Conservation (phyloP, 495 filamentous ascomycete genomes). For the Tricharina praecox region DNA sequence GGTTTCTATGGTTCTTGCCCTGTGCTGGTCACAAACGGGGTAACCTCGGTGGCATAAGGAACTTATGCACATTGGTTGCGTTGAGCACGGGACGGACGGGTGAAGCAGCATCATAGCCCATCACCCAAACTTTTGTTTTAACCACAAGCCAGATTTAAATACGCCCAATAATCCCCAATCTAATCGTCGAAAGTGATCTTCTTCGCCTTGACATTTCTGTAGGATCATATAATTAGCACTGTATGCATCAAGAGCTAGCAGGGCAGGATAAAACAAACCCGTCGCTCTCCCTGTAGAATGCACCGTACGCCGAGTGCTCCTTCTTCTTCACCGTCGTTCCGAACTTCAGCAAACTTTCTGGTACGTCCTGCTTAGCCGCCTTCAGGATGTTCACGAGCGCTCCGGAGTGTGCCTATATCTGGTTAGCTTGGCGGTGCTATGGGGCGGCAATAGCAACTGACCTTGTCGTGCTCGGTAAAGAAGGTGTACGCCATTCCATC, state of each 20-base stretch:
- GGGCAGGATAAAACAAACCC: constrained; percentile 7
- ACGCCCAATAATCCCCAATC: not conserved
- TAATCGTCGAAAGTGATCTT: constrained; percentile 85
- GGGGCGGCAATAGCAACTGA: constrained; percentile 33
- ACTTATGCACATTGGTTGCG: no score
- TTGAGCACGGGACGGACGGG: no score
- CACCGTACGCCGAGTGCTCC: constrained; percentile 79
- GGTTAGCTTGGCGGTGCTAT: not conserved
- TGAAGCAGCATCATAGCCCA: no score
- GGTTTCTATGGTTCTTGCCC: no score
- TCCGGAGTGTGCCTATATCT: constrained; percentile 30
- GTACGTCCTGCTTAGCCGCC: constrained; percentile 72
- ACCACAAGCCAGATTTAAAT: not conserved
- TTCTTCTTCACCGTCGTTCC: constrained; percentile 99
- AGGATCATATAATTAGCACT: constrained; percentile 22
- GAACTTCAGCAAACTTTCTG: constrained; percentile 73
- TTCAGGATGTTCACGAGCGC: constrained; percentile 76
- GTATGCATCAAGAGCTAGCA: not conserved
- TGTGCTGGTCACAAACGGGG: no score
- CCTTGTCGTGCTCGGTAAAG: constrained; percentile 89
- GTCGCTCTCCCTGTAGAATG: constrained; percentile 63
- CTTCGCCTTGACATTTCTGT: constrained; percentile 60
- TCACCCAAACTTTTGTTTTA: not conserved
- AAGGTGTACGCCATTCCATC: constrained; percentile 80
- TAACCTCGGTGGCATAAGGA: no score